Percentiles rank a stretch among this genome's conserved stretches.
These are phyloP conservation scores for Naganishia sp. DNA, from an alignment of 1,284 basidiomycete genomes.

Conservation along the genomic window DNA sequence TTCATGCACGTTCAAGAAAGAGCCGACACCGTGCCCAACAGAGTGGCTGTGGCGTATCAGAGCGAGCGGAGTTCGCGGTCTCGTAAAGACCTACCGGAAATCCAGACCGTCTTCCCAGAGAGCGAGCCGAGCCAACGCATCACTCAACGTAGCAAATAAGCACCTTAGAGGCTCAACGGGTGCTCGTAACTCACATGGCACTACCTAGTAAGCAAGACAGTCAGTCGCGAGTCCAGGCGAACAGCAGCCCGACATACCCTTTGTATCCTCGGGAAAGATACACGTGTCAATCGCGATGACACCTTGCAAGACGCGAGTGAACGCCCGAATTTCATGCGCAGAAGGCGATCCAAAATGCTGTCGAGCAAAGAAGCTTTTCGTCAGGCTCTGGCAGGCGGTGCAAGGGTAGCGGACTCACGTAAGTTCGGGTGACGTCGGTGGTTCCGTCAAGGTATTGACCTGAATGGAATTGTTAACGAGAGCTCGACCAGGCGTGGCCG, in stretches of 20 bases:
- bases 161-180: not conserved
- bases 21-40: conserved; percentile 91
- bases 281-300: conserved; percentile 81
- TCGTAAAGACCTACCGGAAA: conserved; percentile 52
- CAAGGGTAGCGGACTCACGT: conserved; percentile 57
- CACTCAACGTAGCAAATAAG: conserved; percentile 57
- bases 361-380: conserved; percentile 38
- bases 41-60: conserved; percentile 16
- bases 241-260: conserved; percentile 57
- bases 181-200: conserved; percentile 3
- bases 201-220: not conserved
- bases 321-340: conserved; percentile 78
- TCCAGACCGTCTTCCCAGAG: conserved; percentile 88
- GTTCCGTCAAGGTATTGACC: conserved; percentile 62
- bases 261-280: conserved; percentile 84
- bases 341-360: conserved; percentile 82
- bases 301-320: conserved; percentile 92
- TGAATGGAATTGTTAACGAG: conserved; percentile 2
- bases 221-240: not conserved
- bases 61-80: not conserved
- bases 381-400: conserved; percentile 43
- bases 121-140: conserved; percentile 77
- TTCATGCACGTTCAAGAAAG: conserved; percentile 91
- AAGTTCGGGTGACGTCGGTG: conserved; percentile 89
- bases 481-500: not conserved